Conservation (phyloP, 805 yeast species). For the Lachancea kluyveri region DNA sequence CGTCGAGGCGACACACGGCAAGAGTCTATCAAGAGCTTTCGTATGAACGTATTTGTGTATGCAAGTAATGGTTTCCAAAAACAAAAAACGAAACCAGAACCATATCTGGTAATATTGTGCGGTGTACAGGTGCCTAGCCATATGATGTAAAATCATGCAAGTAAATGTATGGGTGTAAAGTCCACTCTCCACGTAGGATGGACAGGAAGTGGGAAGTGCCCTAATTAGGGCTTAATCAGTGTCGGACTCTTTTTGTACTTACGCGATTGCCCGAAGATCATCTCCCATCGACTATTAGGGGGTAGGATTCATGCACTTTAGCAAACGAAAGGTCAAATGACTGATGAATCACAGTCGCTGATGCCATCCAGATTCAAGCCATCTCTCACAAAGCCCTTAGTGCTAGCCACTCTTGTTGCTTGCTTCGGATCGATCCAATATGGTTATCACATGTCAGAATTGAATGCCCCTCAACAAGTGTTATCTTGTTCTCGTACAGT, state of each 20-base stretch:
- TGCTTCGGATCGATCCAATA: constrained; percentile 81
- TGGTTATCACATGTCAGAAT: constrained; percentile 92
- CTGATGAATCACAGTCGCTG: constrained; percentile 6
- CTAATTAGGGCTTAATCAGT: too few species aligned
- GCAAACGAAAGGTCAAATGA: too few species aligned
- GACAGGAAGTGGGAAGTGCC: too few species aligned
- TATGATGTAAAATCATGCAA: not conserved
- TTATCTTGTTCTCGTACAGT: constrained; percentile 46
- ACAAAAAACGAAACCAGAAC: not conserved
- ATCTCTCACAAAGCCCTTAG: constrained; percentile 24
- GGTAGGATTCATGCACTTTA: too few species aligned
- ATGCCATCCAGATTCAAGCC: constrained; percentile 3
- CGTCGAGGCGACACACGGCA: not conserved
- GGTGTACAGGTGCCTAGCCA: not conserved
- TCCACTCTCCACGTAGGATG: too few species aligned
- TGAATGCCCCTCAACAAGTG: constrained; percentile 80
- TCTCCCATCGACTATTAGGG: too few species aligned
- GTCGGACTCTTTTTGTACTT: too few species aligned
- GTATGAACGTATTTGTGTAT: not conserved
- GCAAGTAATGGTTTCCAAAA: not conserved
- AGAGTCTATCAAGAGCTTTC: not conserved
- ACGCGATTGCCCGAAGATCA: too few species aligned
- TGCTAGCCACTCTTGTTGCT: constrained; percentile 46
- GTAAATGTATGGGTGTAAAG: not conserved
- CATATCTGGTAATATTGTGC: not conserved